phyloP scores from a whole-genome alignment of 2,329 filamentous ascomycete species.

The Trichoderma simmonsii region DNA sequence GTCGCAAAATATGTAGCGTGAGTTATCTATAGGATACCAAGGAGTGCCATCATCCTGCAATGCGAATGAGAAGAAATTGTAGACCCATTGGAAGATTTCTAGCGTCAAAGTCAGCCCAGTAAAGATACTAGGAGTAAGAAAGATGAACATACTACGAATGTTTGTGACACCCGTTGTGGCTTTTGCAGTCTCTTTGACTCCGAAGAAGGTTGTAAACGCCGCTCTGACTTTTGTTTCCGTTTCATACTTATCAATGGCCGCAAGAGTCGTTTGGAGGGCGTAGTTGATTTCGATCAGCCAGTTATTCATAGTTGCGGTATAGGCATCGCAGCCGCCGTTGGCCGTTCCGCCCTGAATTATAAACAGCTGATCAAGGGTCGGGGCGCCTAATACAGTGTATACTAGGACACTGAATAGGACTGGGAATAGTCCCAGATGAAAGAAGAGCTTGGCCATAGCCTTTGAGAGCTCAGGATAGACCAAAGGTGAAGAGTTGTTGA shows the following conservation, averaged over 20 bases:
- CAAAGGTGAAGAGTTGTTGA: neutral
- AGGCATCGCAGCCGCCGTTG: neutral
- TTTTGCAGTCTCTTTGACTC: neutral
- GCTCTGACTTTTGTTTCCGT: neutral
- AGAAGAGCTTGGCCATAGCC: neutral
- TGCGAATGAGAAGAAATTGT: neutral
- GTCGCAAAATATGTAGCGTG: neutral
- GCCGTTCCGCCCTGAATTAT: neutral
- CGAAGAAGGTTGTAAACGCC: neutral
- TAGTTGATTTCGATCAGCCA: neutral
- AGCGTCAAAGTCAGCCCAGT: neutral
- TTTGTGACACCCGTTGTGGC: neutral
- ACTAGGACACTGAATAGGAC: neutral
- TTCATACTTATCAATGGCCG: neutral
- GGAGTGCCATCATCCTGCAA: neutral
- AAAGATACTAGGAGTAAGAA: neutral
- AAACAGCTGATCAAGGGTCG: neutral
- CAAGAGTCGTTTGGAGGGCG: neutral
- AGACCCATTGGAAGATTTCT: neutral
- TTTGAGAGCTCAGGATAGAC: neutral
- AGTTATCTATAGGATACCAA: neutral
- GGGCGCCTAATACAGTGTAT: neutral
- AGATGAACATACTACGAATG: neutral
- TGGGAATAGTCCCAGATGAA: neutral
- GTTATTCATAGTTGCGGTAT: neutral